Evolutionary conservation across 441 rosid species (phyloP).

Genomic region (Pelargonium exstipulatum): DNA sequence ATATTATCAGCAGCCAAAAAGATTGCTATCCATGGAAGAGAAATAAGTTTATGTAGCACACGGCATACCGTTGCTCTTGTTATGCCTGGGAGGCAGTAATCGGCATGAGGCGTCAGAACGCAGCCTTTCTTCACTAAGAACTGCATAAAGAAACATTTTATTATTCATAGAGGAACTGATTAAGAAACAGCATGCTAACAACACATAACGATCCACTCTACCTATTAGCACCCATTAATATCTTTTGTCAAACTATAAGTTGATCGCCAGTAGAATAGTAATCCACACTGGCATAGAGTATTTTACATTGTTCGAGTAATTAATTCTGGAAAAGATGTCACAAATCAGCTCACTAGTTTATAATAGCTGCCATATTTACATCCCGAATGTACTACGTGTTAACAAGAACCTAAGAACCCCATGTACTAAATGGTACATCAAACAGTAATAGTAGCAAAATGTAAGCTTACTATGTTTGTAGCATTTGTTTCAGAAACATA

Average conservation of each 20-base stretch:
- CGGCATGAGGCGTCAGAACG: slow-evolving; percentile 85
- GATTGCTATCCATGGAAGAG: not conserved
- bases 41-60: slow-evolving; percentile 23
- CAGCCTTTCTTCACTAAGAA: slow-evolving; percentile 80
- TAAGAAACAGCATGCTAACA: not conserved
- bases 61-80: slow-evolving; percentile 71
- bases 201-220: not conserved
- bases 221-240: not conserved
- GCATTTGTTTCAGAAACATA: slow-evolving; percentile 91
- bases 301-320: too few species aligned
- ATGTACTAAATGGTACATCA: not conserved
- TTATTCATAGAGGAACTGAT: not conserved
- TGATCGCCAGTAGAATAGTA: not conserved
- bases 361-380: not conserved
- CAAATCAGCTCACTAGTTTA: not conserved
- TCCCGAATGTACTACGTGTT: not conserved
- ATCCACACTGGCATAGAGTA: not conserved
- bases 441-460: slow-evolving; percentile 12
- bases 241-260: not conserved
- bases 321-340: too few species aligned
- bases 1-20: too few species aligned
- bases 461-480: slow-evolving; percentile 67
- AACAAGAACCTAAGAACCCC: not conserved
- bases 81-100: slow-evolving; percentile 91
- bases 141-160: slow-evolving; percentile 31